Conservation (phyloP, 306 rosid species). For the Urtica urens region DNA sequence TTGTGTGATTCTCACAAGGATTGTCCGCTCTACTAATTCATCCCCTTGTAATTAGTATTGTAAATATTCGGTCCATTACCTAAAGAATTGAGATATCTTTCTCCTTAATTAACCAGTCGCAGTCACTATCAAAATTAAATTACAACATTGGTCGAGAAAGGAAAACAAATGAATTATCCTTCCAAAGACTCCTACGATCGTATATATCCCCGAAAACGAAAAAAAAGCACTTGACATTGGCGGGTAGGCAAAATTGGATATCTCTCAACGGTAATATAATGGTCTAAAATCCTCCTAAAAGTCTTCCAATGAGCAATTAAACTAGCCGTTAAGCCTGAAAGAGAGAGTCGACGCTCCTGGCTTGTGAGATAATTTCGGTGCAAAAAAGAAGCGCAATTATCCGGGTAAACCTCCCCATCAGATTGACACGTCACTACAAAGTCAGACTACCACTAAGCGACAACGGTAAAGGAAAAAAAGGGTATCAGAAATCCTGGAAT, state of each 20-base stretch:
- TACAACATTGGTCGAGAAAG: too few relatives aligned
- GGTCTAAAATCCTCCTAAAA: not conserved
- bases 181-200: too few relatives aligned
- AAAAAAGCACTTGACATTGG: not conserved
- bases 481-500: not conserved
- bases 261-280: constrained; percentile 6
- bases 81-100: too few relatives aligned
- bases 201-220: too few relatives aligned
- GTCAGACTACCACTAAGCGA: not conserved
- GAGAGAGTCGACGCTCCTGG: not conserved
- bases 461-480: not conserved
- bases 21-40: too few relatives aligned
- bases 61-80: too few relatives aligned
- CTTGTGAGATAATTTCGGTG: too few relatives aligned
- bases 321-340: constrained; percentile 18
- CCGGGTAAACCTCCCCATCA: not conserved
- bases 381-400: not conserved
- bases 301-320: not conserved
- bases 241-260: not conserved
- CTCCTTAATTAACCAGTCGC: too few relatives aligned
- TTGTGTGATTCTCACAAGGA: too few relatives aligned
- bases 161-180: too few relatives aligned
- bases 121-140: too few relatives aligned
- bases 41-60: too few relatives aligned
- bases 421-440: not conserved